Percentiles rank a stretch among this genome's conserved stretches.
Conservation (phyloP, 129 eudicot species). For the Arctium minus region DNA sequence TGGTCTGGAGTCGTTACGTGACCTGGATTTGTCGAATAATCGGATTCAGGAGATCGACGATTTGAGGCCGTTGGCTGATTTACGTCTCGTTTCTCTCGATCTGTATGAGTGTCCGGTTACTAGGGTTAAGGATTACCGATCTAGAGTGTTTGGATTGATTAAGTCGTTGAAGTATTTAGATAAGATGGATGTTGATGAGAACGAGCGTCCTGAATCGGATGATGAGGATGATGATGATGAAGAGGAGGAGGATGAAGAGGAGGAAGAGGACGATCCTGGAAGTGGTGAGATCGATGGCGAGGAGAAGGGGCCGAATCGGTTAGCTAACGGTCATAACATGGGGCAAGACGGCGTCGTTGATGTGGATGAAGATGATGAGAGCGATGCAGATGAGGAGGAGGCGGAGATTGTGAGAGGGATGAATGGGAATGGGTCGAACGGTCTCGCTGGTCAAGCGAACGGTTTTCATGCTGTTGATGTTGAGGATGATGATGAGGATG, state of each 20-base stretch:
- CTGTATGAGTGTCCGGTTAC: constrained; percentile 97
- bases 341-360: constrained; percentile 77
- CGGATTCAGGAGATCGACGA: constrained; percentile 73
- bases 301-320: constrained; percentile 41
- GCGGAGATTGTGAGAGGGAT: constrained; percentile 58
- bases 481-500: constrained; percentile 51
- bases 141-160: constrained; percentile 90
- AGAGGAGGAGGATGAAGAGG: constrained; percentile 60
- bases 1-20: constrained; percentile 68
- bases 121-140: constrained; percentile 85
- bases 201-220: constrained; percentile 87
- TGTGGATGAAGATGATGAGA: constrained; percentile 96
- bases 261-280: constrained; percentile 88
- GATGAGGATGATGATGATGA: constrained; percentile 84
- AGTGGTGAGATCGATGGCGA: constrained; percentile 95
- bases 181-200: constrained; percentile 89
- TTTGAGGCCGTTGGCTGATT: constrained; percentile 78
- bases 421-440: constrained; percentile 27
- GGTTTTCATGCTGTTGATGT: constrained; percentile 61
- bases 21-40: constrained; percentile 92
- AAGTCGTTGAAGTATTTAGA: constrained; percentile 82
- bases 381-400: constrained; percentile 98
- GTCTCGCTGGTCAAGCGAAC: constrained; percentile 38
- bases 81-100: constrained; percentile 78
- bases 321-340: constrained; percentile 44